Base-by-base conservation (phyloP, 2,329 filamentous ascomycete species). In the Aspergillus nomiae region DNA sequence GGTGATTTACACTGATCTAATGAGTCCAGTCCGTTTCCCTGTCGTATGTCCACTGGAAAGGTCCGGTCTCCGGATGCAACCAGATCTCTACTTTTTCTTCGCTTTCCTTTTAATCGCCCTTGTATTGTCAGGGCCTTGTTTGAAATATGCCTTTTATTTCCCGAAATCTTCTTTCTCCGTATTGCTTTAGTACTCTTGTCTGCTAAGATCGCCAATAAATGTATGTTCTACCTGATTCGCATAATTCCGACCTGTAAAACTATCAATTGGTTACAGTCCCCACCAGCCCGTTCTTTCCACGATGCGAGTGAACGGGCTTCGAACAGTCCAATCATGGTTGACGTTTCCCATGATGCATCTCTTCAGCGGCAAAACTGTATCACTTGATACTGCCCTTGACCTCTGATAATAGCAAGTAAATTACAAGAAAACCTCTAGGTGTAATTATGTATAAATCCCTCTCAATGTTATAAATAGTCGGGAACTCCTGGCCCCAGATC, bases 171-270 rank as follows among this genome's bases (percentile, higher is more conserved):
- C 56, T 56, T 54, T 64, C 41, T 41, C 21, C 45, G 38, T 65
- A 61, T 62, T 60, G 55, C 43, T 50, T 63, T 61, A 46, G 26
- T 32, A 54, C 53, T 16, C 43, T 43, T 34, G 43, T 46, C 56
- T 59, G 45, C 61, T 62, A 26, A 50, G 48, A 56, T 62, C 50
- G 55, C 41, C 57, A 59, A 63, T 63, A 59, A 62, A 62, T 62
- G 56, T 62, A 62, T 41, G 56, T 56, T 51, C 53, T 59, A 56
- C 14, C 26, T 26, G 56, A 36, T n/a, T 26, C 32, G 10, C 36
- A 21, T 16, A 5, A 16, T 28, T 12, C 26, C 12, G 16, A 41
- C 21, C 26, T 8, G 16, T 55, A 41, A 34, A 55, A 32, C 46
- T 45, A 16, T 32, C n/a, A 24, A 24, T 32, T 4, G 10, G 34